phyloP scores from a whole-genome alignment of 176 grass and related monocot genomes.

The Raddia distichophylla region DNA sequence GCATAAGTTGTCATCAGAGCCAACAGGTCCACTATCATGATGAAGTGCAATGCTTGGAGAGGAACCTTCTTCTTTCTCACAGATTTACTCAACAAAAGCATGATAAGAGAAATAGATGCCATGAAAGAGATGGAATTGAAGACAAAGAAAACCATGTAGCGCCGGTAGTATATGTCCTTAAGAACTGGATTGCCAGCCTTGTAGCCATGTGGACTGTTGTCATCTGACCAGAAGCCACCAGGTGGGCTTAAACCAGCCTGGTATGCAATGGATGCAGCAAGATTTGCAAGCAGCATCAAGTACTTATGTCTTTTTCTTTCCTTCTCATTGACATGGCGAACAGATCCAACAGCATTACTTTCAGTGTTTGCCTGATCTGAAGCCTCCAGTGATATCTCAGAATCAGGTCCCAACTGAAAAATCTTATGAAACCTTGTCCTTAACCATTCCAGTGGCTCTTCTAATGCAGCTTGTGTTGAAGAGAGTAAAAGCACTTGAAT shows the following conservation, averaged over 20 bases:
- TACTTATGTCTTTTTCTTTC: constrained; percentile 47
- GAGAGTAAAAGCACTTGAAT: constrained; percentile 32
- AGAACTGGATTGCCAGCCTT: constrained; percentile 36
- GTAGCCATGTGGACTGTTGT: not conserved
- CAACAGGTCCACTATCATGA: constrained; percentile 52
- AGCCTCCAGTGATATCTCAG: not conserved
- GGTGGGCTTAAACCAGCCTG: constrained; percentile 63
- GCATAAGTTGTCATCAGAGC: constrained; percentile 52
- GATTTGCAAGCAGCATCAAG: constrained; percentile 57
- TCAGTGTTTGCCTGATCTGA: not conserved
- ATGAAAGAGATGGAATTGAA: constrained; percentile 58
- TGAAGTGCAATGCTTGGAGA: constrained; percentile 37
- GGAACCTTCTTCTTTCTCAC: constrained; percentile 30
- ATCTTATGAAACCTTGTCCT: not conserved
- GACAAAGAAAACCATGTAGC: constrained; percentile 44
- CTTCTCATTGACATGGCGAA: not conserved
- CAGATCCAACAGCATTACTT: not conserved
- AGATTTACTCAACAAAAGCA: constrained; percentile 54
- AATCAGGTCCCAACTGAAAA: not conserved
- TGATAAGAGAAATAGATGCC: constrained; percentile 38
- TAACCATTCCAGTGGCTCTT: not conserved
- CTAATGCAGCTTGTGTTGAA: not conserved
- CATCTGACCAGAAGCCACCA: constrained; percentile 47
- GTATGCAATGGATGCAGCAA: constrained; percentile 56
- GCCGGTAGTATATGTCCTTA: constrained; percentile 10